Evolutionary conservation across 176 grass and related monocot species (phyloP).

Genomic region (Echinochloa phyllopogon): DNA sequence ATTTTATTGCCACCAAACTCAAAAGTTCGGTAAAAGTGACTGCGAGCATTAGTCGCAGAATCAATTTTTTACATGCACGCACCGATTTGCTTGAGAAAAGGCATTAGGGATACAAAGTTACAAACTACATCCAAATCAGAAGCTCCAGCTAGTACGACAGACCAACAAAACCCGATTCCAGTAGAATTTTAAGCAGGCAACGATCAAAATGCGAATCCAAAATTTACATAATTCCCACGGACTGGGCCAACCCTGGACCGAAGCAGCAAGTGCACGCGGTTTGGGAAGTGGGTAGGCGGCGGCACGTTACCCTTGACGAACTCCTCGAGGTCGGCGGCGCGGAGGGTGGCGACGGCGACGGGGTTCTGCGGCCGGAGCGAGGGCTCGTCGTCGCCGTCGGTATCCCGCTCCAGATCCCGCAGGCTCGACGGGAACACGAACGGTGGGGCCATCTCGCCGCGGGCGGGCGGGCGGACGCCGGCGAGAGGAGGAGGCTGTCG

Average conservation of each 20-base stretch:
- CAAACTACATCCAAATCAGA: neutral
- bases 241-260: neutral
- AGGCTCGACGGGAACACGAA: conserved; percentile 81
- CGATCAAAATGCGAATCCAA: neutral
- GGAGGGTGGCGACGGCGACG: conserved; percentile 61
- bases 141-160: neutral
- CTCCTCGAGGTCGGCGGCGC: conserved; percentile 82
- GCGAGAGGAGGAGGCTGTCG: neutral
- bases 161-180: neutral
- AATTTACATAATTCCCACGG: neutral
- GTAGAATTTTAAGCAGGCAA: neutral
- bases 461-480: conserved; percentile 2
- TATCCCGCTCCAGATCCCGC: conserved; percentile 68
- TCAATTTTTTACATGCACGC: neutral
- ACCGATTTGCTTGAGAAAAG: neutral
- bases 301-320: conserved; percentile 82
- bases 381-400: conserved; percentile 45
- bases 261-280: neutral
- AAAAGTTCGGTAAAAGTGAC: neutral
- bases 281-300: neutral
- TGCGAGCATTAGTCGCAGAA: neutral
- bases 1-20: neutral
- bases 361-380: conserved; percentile 63
- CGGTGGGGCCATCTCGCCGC: conserved; percentile 62
- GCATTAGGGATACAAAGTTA: neutral